Conservation (phyloP, 495 filamentous ascomycete species). For the Aspergillus conjunctus region DNA sequence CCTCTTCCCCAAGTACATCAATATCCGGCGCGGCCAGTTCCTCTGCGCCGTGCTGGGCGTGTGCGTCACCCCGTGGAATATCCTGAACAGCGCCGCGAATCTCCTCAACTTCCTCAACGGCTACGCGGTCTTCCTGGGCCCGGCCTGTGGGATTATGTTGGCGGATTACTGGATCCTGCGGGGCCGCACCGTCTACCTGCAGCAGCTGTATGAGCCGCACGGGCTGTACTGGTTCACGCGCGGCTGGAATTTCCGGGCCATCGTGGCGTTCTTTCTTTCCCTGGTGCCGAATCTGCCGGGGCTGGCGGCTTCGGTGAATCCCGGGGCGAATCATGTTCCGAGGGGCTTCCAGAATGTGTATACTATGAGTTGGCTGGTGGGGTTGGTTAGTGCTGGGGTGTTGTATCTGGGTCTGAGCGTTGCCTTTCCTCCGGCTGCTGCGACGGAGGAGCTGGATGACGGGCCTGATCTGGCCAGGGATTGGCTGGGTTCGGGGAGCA, state of each 20-base stretch:
- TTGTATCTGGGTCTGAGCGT: not conserved
- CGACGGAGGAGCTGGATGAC: not conserved
- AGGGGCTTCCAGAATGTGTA: slow-evolving; percentile 6
- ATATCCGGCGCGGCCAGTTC: not conserved
- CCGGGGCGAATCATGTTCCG: not conserved
- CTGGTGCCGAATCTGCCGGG: slow-evolving; percentile 6
- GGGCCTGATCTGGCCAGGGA: not conserved
- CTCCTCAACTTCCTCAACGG: slow-evolving; percentile 8
- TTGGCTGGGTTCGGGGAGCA: not conserved
- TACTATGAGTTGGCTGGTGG: slow-evolving; percentile 8
- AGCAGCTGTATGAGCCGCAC: not conserved
- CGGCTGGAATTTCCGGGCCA: not conserved
- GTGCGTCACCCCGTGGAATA: not conserved
- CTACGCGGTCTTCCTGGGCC: slow-evolving; percentile 4
- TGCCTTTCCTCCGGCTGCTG: not conserved
- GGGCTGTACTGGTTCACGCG: not conserved
- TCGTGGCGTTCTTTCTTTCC: not conserved
- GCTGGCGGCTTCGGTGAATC: not conserved
- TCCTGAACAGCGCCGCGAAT: not conserved
- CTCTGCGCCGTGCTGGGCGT: not conserved
- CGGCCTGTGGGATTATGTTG: not conserved
- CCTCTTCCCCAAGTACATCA: not conserved
- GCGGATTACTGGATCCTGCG: slow-evolving; percentile 9
- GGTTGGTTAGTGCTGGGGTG: not conserved
- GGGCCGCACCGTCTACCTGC: not conserved